Base-by-base conservation (phyloP, 805 yeast species). In the Komagataella phaffii region DNA sequence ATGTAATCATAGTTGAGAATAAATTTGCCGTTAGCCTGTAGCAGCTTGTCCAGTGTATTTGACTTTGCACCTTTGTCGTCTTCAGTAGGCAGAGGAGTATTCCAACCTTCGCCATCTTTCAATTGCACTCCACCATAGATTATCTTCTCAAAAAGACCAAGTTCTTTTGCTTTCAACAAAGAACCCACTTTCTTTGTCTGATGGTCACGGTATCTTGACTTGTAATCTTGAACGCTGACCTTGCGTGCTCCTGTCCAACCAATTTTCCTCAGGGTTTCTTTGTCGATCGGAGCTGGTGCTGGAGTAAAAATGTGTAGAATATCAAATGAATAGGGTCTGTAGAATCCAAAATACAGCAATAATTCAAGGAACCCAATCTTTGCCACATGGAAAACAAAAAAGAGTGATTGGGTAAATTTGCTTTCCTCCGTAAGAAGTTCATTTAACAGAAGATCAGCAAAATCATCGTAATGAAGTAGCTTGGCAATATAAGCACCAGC, bases 191-290 rank as follows among this genome's bases (percentile, higher is more conserved):
- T 73, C 57, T 80, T 76, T 62, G 85, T 78, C 60, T 76, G 75
- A 58, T 67, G 69, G 50, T 81, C 79, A 60, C 91, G 80, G 73
- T 80, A 84, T 59, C 69, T 73, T 55, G 81, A 84, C 60, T 77
- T 78, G 74, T 83, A 91, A 56, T 80, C 88, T 45, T 79, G 84
- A 24, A 79, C 69, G 18, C 83, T 75, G 12, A 84, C 84, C 58
- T 82, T 81, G 65, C 82, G 84, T 21, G 93, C 76, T 51, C 96
- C 96, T n/a, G 96, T 88, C 98, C 98, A 93, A 49, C 98, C 98
- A 57, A 90, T 69, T 3, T 67, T 66, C 40, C 80, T 57, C 58
- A 90, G 74, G 53, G 76, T 71, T 17, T 83, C 88, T 54, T 72
- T 72, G 49, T 77, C 69, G 48, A 73, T 58, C 12, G 58, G 61